A percentile compares a stretch with the other conserved stretches of the same genome.
Evolutionary conservation across 306 rosid genomes (phyloP).

Genomic region (Gleditsia sinensis): DNA sequence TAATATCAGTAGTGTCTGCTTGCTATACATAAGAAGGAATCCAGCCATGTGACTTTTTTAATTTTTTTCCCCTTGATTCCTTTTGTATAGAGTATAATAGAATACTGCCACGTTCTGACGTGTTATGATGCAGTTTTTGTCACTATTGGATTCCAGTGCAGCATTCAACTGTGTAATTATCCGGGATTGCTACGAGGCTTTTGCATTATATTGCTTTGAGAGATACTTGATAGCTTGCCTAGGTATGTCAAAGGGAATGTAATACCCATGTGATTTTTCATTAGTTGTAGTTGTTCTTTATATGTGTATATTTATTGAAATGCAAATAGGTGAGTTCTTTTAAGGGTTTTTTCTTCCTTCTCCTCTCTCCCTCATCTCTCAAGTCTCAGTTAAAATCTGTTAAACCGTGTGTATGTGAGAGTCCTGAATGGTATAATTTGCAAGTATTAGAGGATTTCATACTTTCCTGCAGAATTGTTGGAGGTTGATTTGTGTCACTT

Average conservation of each 20-base stretch:
- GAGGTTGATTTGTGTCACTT: constrained; percentile 7
- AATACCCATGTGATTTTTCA: constrained; percentile 18
- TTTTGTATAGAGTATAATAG: constrained; percentile 13
- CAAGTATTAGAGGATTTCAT: constrained; percentile 17
- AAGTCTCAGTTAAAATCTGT: constrained; percentile 20
- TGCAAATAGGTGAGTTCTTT: constrained; percentile 15
- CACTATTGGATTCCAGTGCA: constrained; percentile 80
- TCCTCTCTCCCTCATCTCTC: constrained; percentile 1
- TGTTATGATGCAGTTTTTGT: constrained; percentile 70
- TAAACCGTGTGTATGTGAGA: neutral
- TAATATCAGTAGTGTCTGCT: constrained; percentile 17
- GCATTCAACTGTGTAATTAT: constrained; percentile 92
- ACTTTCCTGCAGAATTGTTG: neutral
- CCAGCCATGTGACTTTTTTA: neutral
- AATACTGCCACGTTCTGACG: constrained; percentile 19
- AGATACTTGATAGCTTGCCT: constrained; percentile 95
- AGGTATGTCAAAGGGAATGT: constrained; percentile 58
- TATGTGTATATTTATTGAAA: neutral
- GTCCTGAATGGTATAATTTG: constrained; percentile 22
- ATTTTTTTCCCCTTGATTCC: neutral
- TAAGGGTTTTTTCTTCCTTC: neutral
- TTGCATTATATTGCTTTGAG: constrained; percentile 95
- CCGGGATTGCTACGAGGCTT: constrained; percentile 98
- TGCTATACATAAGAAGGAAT: constrained; percentile 9
- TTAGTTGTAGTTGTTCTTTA: constrained; percentile 19